phyloP scores from a whole-genome alignment of 2,329 filamentous ascomycete species.

The Fusarium sororula region DNA sequence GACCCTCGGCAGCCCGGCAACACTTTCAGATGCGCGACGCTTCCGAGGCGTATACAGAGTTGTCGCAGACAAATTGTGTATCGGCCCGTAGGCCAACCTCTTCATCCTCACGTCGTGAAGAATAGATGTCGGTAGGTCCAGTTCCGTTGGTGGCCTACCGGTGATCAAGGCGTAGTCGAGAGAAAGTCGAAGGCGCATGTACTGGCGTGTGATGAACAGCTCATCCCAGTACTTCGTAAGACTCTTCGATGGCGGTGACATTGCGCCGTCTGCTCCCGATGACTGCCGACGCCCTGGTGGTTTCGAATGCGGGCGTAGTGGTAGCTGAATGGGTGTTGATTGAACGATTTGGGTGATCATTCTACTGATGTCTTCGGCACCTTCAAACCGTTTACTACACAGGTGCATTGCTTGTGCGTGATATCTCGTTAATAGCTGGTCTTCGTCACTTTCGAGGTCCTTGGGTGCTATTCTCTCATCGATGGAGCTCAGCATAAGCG shows the following conservation, averaged over 20 bases:
- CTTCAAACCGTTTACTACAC: conserved; percentile 3
- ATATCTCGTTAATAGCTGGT: neutral
- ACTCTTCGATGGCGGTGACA: accelerated
- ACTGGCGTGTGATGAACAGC: conserved; percentile 1
- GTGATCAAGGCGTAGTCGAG: conserved; percentile 11
- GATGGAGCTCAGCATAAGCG: conserved; percentile 11
- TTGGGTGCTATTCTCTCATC: neutral
- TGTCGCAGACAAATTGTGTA: neutral
- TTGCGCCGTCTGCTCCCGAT: accelerated
- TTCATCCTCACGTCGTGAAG: neutral
- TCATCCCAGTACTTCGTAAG: neutral
- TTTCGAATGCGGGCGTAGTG: neutral
- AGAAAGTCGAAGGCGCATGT: conserved; percentile 7
- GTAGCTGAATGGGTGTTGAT: conserved; percentile 4
- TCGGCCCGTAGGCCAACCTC: neutral
- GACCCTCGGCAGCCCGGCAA: neutral
- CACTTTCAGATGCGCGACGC: neutral
- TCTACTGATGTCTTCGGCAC: conserved; percentile 3
- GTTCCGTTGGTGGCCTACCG: neutral
- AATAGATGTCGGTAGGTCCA: neutral
- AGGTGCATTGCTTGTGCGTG: conserved; percentile 17
- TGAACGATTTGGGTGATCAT: conserved; percentile 20
- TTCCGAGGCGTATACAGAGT: neutral
- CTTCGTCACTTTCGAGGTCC: neutral
- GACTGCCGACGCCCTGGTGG: neutral